Evolutionary conservation across 169 alveolate species (phyloP).

Genomic region (Plasmodium gallinaceum): DNA sequence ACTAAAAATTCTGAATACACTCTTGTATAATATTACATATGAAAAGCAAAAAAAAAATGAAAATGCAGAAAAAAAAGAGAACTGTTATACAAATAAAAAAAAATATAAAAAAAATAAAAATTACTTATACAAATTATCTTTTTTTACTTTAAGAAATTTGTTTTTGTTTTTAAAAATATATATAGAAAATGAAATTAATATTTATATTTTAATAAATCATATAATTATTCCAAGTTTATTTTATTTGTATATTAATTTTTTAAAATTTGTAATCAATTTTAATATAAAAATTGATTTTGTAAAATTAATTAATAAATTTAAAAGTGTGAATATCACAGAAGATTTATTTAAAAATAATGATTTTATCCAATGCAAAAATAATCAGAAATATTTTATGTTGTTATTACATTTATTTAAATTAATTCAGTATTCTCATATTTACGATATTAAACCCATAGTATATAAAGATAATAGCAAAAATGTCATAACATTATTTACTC

Average conservation of each 20-base stretch:
- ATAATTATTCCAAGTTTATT: conserved; percentile 47
- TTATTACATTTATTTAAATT: conserved; percentile 44
- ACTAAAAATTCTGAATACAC: conserved; percentile 54
- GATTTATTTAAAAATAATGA: background rate
- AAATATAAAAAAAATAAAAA: background rate
- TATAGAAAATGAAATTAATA: conserved; percentile 55
- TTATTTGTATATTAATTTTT: conserved; percentile 39
- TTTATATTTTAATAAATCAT: conserved; percentile 63
- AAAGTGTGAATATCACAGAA: conserved; percentile 6
- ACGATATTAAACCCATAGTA: conserved; percentile 52
- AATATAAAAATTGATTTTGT: conserved; percentile 23
- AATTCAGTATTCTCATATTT: conserved; percentile 23
- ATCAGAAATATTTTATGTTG: conserved; percentile 38
- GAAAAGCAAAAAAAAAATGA: conserved; percentile 7
- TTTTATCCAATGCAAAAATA: background rate
- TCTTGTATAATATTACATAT: conserved; percentile 13
- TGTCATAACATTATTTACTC: conserved; percentile 40
- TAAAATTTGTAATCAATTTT: conserved; percentile 7
- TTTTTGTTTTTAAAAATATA: conserved; percentile 34
- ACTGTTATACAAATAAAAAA: background rate
- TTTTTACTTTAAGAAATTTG: conserved; percentile 35
- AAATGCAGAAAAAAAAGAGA: conserved; percentile 3
- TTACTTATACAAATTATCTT: conserved; percentile 19
- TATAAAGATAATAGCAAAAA: background rate
- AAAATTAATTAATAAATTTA: background rate